These are phyloP conservation scores for Hortiboletus campestris DNA, from an alignment of 768 basidiomycete genomes.

Conservation along the genomic window DNA sequence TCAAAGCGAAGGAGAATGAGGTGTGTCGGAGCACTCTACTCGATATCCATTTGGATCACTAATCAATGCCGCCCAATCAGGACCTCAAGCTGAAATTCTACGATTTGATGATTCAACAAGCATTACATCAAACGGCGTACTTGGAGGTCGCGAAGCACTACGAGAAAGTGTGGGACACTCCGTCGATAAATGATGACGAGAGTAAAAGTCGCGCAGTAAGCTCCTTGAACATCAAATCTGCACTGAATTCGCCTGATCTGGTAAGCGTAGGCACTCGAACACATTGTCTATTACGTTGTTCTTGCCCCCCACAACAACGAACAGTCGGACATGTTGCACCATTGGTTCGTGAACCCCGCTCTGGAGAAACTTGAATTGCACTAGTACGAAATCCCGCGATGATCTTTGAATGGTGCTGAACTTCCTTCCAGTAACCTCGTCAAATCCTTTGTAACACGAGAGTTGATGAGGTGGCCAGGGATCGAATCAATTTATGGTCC, in stretches of 20 bases:
- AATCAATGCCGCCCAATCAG: constrained; percentile 39
- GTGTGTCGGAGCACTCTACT: constrained; percentile 42
- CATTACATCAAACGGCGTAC: constrained; percentile 79
- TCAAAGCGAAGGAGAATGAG: constrained; percentile 87
- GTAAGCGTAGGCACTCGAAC: constrained; percentile 73
- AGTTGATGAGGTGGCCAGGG: constrained; percentile 96
- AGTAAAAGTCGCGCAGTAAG: constrained; percentile 68
- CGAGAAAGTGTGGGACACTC: constrained; percentile 96
- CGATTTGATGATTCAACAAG: constrained; percentile 94
- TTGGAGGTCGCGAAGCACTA: constrained; percentile 95
- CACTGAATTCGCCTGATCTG: constrained; percentile 2
- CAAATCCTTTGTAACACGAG: constrained; percentile 90
- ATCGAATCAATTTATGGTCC: constrained; percentile 87
- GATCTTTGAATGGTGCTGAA: constrained; percentile 1
- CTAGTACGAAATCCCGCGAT: constrained; percentile 52
- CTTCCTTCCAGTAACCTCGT: constrained; percentile 70
- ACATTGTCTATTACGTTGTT: constrained; percentile 92
- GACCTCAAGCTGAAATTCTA: constrained; percentile 96
- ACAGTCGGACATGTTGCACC: constrained; percentile 95
- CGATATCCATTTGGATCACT: neutral
- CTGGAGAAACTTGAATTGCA: constrained; percentile 80
- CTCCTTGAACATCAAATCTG: neutral
- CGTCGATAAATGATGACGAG: constrained; percentile 85
- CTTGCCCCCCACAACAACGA: constrained; percentile 95
- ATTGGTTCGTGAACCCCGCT: constrained; percentile 75